Evolutionary conservation across 2,329 filamentous ascomycete species (phyloP).

Genomic region (Penicillium sp.): DNA sequence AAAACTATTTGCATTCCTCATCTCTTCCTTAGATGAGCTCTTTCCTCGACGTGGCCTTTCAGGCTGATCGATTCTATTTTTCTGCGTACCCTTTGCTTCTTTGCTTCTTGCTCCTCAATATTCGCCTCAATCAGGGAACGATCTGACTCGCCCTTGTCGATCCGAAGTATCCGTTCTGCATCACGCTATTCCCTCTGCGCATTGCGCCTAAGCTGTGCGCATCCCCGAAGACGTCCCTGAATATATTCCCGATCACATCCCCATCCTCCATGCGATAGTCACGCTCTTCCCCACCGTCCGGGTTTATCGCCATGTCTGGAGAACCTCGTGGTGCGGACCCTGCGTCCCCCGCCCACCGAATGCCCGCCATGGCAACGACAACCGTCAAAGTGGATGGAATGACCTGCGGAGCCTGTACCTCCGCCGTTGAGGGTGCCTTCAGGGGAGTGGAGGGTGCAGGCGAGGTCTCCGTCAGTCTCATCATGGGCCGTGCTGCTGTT

Average conservation of each 20-base stretch:
- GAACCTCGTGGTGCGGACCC: slow-evolving; percentile 20
- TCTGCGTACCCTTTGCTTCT: not conserved
- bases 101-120: not conserved
- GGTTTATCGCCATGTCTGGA: slow-evolving; percentile 19
- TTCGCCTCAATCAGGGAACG: slow-evolving; percentile 17
- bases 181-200: slow-evolving; percentile 16
- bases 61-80: not conserved
- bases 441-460: slow-evolving; percentile 77
- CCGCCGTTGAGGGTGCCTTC: slow-evolving; percentile 91
- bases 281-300: slow-evolving; percentile 4
- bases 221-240: slow-evolving; percentile 1
- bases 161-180: slow-evolving; percentile 25
- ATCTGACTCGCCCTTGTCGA: slow-evolving; percentile 21
- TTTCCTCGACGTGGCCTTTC: slow-evolving; percentile 16
- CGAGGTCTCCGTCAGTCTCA: slow-evolving; percentile 85
- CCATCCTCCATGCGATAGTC: slow-evolving; percentile 22
- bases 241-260: not conserved
- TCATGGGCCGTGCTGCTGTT: slow-evolving; percentile 94
- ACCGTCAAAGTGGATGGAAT: slow-evolving; percentile 88
- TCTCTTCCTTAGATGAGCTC: not conserved
- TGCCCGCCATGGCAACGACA: slow-evolving; percentile 75
- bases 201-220: not conserved
- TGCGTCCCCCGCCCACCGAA: slow-evolving; percentile 15
- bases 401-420: slow-evolving; percentile 89
- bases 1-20: slow-evolving; percentile 6